Conservation (phyloP, 1,284 basidiomycete genomes). For the Melampsora abietis-canadensis region DNA sequence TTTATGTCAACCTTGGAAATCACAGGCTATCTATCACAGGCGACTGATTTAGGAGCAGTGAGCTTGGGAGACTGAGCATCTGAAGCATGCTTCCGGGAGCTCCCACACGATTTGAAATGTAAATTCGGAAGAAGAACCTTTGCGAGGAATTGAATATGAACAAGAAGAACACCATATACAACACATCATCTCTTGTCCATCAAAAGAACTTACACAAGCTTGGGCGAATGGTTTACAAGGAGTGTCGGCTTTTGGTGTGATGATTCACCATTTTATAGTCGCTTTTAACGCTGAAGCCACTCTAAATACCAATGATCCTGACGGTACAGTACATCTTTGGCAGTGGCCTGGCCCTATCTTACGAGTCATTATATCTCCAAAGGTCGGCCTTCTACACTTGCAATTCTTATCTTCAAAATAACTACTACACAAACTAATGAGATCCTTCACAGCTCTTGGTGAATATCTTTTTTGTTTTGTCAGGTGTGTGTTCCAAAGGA, state of each 20-base stretch:
- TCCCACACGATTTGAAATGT: neutral
- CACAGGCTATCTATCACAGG: no score
- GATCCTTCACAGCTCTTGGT: neutral
- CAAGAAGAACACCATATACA: neutral
- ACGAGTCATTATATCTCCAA: neutral
- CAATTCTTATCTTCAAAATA: no score
- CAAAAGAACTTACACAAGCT: neutral
- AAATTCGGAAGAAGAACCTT: neutral
- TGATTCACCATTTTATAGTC: neutral
- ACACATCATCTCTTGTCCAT: neutral
- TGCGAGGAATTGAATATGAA: neutral
- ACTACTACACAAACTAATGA: no score
- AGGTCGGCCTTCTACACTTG: no score
- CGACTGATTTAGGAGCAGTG: no score
- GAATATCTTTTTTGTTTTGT: neutral
- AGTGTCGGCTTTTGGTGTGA: neutral
- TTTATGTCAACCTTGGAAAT: no score
- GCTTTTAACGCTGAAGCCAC: neutral
- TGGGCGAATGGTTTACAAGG: neutral
- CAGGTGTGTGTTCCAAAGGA: neutral
- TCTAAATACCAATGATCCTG: neutral
- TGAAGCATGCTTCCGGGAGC: no score
- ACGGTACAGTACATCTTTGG: neutral
- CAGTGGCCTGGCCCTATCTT: neutral
- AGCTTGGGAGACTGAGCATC: no score